Evolutionary conservation across 345 rosid species (phyloP), one percentile per base, ranked within the genome.

Genomic region (Linum usitatissimum): DNA sequence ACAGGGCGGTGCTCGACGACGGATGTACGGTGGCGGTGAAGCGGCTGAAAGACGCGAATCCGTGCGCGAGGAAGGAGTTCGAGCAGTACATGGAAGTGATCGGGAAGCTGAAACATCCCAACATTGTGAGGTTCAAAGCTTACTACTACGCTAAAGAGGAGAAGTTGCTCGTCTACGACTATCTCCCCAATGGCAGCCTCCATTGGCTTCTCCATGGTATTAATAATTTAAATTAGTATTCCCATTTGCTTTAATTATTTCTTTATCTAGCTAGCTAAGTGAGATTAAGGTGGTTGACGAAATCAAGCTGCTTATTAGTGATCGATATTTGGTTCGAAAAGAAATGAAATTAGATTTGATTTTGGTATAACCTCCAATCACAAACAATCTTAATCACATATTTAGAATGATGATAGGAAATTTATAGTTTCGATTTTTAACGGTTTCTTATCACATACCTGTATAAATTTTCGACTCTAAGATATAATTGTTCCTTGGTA

Each of bases 81-180:
- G 98, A 92, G 72, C 91, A 86, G 81, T 87, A 89, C 17, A 92
- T 92, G 98, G 97, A 92, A 65, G 73, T 87, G 0, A 76, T 92
- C 34, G 98, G 98, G 40, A 86, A 83, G 77, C 74, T 87, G 57
- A 83, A 83, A 71, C 96, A 89, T 61, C 85, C 66, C 13, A 92
- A 89, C 54, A 77, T 89, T 3, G 96, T 83, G 21, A 84, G 77
- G 64, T 81, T 92, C 9, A 79, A 87, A 66, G 95, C 97, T 78
- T 92, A 85, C 20, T 92, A 92, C 65, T 92, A 85, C 23, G 95
- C 98, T 14, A 87, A 84, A 66, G 97, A 92, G 67, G 98, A 92
- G 76, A 92, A 92, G 79, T 90, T 92, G 48, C 75, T 92, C 20
- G 95, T 89, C 21, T 92, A 85, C 77, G 98, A 92, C 73, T 89